Conservation (phyloP, 1,139 yeast genomes). For the Sugiyamaella japonica region DNA sequence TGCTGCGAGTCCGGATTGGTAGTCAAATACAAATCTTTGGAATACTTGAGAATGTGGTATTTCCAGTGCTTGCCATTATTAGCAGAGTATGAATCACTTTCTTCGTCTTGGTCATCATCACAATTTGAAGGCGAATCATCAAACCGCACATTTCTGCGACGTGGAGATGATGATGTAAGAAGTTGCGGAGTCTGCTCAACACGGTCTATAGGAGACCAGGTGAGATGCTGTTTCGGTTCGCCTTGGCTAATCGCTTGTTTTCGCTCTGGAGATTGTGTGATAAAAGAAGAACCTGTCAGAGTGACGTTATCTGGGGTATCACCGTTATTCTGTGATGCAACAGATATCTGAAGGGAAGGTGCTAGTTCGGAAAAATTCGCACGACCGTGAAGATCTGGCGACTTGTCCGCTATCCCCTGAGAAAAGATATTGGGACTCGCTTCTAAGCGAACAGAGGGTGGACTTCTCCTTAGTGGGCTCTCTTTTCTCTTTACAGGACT, state of each 20-base stretch:
- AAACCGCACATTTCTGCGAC: slow-evolving; percentile 11
- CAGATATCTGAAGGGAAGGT: no score
- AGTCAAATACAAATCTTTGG: slow-evolving; percentile 36
- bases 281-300: no score
- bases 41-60: slow-evolving; percentile 35
- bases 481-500: slow-evolving; percentile 2
- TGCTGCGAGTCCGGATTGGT: slow-evolving; percentile 36
- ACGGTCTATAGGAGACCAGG: background rate
- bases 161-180: background rate
- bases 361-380: no score
- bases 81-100: background rate
- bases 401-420: no score
- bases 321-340: no score
- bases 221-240: background rate
- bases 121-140: slow-evolving; percentile 1
- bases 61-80: slow-evolving; percentile 27
- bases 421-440: background rate
- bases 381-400: no score
- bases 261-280: background rate
- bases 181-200: background rate
- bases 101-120: slow-evolving; percentile 9
- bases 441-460: no score
- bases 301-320: no score
- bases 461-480: background rate
- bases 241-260: background rate